Evolutionary conservation across 257 asterid genomes (phyloP), one percentile per base, ranked within the genome.

Genomic region (Misopates orontium): DNA sequence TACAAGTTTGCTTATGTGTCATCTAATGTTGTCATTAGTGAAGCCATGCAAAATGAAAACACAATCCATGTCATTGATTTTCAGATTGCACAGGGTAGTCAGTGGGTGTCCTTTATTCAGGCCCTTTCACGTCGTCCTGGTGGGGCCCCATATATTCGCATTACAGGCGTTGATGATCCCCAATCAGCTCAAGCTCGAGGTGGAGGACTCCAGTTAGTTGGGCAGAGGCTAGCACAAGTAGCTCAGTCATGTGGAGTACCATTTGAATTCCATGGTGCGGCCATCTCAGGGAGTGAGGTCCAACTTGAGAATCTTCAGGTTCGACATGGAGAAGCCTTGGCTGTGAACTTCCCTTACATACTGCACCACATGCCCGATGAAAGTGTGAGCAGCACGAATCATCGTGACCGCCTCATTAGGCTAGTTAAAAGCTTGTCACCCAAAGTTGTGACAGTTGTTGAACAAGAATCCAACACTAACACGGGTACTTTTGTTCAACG

Each of bases 331-430:
- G 98, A 92, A 77, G 97, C 97, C 51, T 47, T 92, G 71, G 96
- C 96, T 0, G 96, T 92, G 47, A 89, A 89, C 62, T 92, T 89
- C 12, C 97, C 98, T 14, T 92, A 78, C 76, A 71, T 89, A 62
- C 72, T 92, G 71, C 98, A 92, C 75, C 98, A 89, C 87, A 82
- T 92, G 91, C 98, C 98, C 0, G 98, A 92, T 17, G 96, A 92
- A 89, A 87, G 97, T 1, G 96, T 92, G 53, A 84, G 79, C 82
- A 87, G 96, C 0, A 20, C 7, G n/a, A 92, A 92, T 45, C 98
- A 87, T 44, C 77, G 98, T 0, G 97, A 89, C 77, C 83, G 98
- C 14, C 83, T 92, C 16, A 81, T 89, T 5, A 69, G 91, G 45
- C 79, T 92, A 0, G 87, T 89, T n/a, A 87, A 87, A 70, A 80